These are phyloP conservation scores for Evernia prunastri DNA, from an alignment of 495 filamentous ascomycete species.

Conservation along the genomic window DNA sequence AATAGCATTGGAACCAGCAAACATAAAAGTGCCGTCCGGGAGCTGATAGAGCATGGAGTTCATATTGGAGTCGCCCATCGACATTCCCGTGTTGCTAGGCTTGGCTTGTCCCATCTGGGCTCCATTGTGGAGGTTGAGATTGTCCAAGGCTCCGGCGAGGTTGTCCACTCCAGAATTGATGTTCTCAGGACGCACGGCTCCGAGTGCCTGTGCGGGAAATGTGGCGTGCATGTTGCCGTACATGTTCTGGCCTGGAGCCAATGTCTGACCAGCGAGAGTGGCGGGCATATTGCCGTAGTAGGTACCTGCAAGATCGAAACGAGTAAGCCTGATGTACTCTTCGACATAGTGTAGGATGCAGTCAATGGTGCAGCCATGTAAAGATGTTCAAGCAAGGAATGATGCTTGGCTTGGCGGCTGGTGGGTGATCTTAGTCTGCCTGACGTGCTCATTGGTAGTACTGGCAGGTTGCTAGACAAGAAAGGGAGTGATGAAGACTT, in stretches of 20 bases:
- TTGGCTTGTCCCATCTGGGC: constrained; percentile 14
- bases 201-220: constrained; percentile 15
- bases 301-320: neutral
- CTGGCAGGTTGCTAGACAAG: neutral
- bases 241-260: constrained; percentile 11
- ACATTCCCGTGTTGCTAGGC: constrained; percentile 10
- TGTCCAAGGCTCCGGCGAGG: constrained; percentile 21
- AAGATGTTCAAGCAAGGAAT: neutral
- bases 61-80: constrained; percentile 11
- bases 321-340: neutral
- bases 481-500: neutral
- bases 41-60: constrained; percentile 23
- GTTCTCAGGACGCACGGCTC: constrained; percentile 18
- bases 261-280: neutral
- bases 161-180: constrained; percentile 18
- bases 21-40: constrained; percentile 21
- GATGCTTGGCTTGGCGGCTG: neutral
- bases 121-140: constrained; percentile 18
- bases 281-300: constrained; percentile 1
- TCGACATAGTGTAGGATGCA: neutral
- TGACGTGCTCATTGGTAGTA: neutral
- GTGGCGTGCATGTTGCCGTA: constrained; percentile 23
- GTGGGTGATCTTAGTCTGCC: neutral
- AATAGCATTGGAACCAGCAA: constrained; percentile 17
- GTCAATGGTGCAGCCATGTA: neutral